Conservation (phyloP, 1,284 basidiomycete genomes). For the Tilletia setariae region DNA sequence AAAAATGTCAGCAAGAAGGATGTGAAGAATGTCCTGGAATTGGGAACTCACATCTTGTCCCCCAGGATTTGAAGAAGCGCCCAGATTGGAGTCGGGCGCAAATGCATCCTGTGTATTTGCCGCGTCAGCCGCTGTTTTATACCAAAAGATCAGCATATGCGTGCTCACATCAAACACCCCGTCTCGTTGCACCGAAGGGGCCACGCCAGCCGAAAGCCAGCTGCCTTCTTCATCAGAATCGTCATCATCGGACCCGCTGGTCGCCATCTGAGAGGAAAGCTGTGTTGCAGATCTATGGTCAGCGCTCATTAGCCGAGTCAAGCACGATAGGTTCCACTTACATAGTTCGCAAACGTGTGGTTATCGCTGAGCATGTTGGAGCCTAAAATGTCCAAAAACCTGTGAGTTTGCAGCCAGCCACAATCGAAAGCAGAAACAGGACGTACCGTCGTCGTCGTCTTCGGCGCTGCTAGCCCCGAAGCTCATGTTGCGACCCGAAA, state of each 20-base stretch:
- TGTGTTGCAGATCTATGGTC: neutral
- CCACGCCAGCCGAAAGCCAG: slow-evolving; percentile 39
- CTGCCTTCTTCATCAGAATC: slow-evolving; percentile 48
- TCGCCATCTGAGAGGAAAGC: slow-evolving; percentile 50
- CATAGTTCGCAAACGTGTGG: slow-evolving; percentile 48
- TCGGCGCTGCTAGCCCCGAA: slow-evolving; percentile 26
- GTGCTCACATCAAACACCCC: slow-evolving; percentile 35
- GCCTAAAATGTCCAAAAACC: neutral
- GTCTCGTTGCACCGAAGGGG: slow-evolving; percentile 20
- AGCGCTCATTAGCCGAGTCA: neutral
- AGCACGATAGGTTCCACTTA: neutral
- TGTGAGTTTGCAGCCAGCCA: neutral
- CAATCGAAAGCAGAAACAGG: slow-evolving; percentile 24
- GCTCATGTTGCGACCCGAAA: slow-evolving; percentile 32
- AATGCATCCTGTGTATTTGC: slow-evolving; percentile 25
- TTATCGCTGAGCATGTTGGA: slow-evolving; percentile 13
- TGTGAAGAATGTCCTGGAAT: neutral
- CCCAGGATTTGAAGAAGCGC: neutral
- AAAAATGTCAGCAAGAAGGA: slow-evolving; percentile 24
- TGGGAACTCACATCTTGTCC: neutral
- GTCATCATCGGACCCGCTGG: slow-evolving; percentile 41
- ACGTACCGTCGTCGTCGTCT: slow-evolving; percentile 19
- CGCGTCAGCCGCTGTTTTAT: neutral
- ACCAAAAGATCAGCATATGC: neutral
- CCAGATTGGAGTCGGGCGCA: slow-evolving; percentile 19